Conservation (phyloP, 306 rosid species). For the Malus asiatica region DNA sequence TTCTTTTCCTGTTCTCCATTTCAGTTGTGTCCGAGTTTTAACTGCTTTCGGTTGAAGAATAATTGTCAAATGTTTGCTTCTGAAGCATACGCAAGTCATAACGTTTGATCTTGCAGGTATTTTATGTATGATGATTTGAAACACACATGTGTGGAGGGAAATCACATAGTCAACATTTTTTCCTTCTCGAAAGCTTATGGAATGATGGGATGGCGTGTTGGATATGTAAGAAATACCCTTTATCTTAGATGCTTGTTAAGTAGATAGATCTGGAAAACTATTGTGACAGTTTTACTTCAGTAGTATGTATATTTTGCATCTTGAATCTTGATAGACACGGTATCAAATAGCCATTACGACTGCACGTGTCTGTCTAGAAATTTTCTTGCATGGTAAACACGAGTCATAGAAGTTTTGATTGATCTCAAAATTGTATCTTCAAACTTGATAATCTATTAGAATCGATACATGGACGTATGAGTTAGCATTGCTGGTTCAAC, state of each 20-base stretch:
- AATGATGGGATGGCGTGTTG: slow-evolving; percentile 99
- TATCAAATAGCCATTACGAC: neutral
- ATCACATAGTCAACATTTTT: slow-evolving; percentile 80
- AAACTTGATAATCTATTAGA: neutral
- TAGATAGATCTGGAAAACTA: neutral
- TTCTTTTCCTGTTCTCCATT: neutral
- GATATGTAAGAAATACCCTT: slow-evolving; percentile 59
- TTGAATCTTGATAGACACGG: neutral
- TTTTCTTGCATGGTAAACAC: neutral
- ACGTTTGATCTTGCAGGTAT: slow-evolving; percentile 50
- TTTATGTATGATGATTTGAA: slow-evolving; percentile 85
- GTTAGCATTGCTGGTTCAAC: neutral
- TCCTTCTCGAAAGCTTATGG: slow-evolving; percentile 97
- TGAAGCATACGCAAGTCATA: neutral
- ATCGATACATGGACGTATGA: neutral
- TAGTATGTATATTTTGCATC: neutral
- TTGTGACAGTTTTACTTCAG: neutral
- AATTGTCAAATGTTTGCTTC: neutral
- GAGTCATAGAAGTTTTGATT: neutral
- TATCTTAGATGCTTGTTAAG: neutral
- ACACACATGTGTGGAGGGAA: slow-evolving; percentile 80
- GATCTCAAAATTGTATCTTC: neutral
- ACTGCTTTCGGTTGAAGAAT: neutral
- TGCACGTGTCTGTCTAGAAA: neutral
- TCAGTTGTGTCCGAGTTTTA: neutral